Percentiles rank a stretch among this genome's conserved stretches.
Evolutionary conservation across 2,329 filamentous ascomycete genomes (phyloP).

Genomic region (Chaetothyriales sp.): DNA sequence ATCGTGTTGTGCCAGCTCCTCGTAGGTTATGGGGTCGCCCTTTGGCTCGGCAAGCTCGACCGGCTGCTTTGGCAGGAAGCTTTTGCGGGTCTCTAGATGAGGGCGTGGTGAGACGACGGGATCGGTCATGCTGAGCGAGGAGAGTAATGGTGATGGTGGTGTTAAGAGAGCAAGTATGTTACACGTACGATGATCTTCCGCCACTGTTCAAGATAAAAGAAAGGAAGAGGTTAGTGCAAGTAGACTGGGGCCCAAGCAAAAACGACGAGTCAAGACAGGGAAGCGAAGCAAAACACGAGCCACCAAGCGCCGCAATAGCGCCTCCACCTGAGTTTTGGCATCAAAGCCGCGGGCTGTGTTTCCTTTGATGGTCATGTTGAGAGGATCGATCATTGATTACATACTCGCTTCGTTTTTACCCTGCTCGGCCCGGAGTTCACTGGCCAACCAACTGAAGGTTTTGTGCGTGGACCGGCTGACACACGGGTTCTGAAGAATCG

Average conservation of each 20-base stretch:
- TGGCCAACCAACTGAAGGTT: no score
- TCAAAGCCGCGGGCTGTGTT: no score
- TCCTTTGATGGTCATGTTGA: no score
- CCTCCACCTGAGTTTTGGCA: neutral
- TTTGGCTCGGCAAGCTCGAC: conserved; percentile 66
- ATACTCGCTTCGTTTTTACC: no score
- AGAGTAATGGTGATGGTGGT: neutral
- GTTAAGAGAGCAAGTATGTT: neutral
- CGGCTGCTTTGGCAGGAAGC: conserved; percentile 29
- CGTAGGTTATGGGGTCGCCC: conserved; percentile 67
- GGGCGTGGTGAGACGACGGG: conserved; percentile 15
- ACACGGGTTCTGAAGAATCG: neutral
- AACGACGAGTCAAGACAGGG: neutral
- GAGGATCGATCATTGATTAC: no score
- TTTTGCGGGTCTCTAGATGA: conserved; percentile 21
- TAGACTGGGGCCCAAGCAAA: neutral
- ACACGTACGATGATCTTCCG: neutral
- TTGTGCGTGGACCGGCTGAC: no score
- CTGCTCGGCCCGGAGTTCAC: no score
- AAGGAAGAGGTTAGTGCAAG: neutral
- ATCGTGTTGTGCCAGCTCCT: conserved; percentile 67
- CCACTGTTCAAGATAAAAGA: neutral
- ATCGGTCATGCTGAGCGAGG: conserved; percentile 10
- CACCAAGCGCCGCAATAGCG: neutral
- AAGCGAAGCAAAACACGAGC: neutral